Conservation (phyloP, 176 grass and related monocot species). For the Areca catechu region DNA sequence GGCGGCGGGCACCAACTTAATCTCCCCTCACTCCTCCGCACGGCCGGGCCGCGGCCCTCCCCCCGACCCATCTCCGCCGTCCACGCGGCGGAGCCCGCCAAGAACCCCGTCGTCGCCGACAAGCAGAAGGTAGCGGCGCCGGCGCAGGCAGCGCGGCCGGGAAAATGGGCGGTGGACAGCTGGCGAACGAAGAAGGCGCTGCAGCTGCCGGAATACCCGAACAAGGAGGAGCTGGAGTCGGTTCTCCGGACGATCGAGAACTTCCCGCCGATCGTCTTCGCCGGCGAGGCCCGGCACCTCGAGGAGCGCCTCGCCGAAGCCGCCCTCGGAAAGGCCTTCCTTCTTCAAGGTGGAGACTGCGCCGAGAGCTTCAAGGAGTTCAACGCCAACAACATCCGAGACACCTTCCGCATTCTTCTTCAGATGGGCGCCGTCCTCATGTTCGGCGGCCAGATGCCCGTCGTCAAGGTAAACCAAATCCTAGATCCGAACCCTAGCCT, state of each 20-base stretch:
- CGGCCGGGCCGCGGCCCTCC: neutral
- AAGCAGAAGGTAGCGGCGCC: neutral
- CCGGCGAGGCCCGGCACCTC: constrained; percentile 68
- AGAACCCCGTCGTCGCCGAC: constrained; percentile 13
- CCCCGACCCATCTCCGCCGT: constrained; percentile 32
- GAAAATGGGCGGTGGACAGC: constrained; percentile 55
- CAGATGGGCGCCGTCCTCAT: constrained; percentile 85
- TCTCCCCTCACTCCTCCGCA: constrained; percentile 16
- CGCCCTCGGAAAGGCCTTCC: constrained; percentile 57
- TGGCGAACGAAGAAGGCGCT: constrained; percentile 47
- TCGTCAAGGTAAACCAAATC: constrained; percentile 50
- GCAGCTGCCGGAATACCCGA: constrained; percentile 72
- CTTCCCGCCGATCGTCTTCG: constrained; percentile 86
- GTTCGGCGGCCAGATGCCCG: constrained; percentile 73
- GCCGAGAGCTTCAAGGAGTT: constrained; percentile 91
- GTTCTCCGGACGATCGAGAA: constrained; percentile 67
- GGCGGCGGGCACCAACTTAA: neutral
- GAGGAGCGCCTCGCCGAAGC: constrained; percentile 83
- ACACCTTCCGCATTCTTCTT: constrained; percentile 66
- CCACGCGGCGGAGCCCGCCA: constrained; percentile 38
- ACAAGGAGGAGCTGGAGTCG: constrained; percentile 39
- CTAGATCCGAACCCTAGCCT: neutral
- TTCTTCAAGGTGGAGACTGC: constrained; percentile 76
- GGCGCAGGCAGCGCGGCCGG: constrained; percentile 6
- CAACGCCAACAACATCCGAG: constrained; percentile 73